Conservation (phyloP, 2,329 filamentous ascomycete species). For the Celoporthe dispersa region DNA sequence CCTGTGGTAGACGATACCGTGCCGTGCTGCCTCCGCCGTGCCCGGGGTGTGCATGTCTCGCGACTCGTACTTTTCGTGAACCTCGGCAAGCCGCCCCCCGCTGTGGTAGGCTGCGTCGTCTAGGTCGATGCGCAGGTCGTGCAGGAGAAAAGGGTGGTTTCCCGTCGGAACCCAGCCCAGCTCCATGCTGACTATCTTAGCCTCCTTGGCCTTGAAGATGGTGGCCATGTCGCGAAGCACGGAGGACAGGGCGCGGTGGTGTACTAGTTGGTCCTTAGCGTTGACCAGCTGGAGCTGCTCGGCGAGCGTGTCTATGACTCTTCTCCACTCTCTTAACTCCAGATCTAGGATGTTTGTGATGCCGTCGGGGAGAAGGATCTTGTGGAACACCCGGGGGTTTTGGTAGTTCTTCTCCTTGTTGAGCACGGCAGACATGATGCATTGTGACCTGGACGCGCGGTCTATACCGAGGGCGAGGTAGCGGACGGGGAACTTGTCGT, state of each 20-base stretch:
- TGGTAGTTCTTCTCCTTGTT: neutral
- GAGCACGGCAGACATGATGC: constrained; percentile 50
- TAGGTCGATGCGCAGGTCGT: constrained; percentile 41
- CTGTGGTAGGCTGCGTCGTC: constrained; percentile 49
- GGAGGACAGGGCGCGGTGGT: constrained; percentile 42
- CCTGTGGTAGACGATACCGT: constrained; percentile 81
- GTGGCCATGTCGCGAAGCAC: constrained; percentile 59
- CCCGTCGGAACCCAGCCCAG: constrained; percentile 33
- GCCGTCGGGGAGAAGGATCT: constrained; percentile 37
- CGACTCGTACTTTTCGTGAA: constrained; percentile 45
- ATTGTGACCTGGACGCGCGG: constrained; percentile 64
- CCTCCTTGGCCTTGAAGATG: constrained; percentile 53
- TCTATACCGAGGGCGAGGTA: constrained; percentile 69
- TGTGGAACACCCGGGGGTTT: constrained; percentile 34
- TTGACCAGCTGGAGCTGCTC: constrained; percentile 53
- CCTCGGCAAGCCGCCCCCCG: constrained; percentile 43
- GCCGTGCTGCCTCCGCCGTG: constrained; percentile 50
- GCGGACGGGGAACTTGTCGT: constrained; percentile 44
- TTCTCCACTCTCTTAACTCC: neutral
- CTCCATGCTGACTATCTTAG: constrained; percentile 49
- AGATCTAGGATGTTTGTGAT: constrained; percentile 37
- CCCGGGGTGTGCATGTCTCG: constrained; percentile 38
- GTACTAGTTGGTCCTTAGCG: no score
- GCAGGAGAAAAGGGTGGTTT: neutral
- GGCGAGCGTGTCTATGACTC: constrained; percentile 37